A percentile compares a stretch with the other conserved stretches of the same genome.
Conservation (phyloP, 2,329 filamentous ascomycete genomes). For the Neospermospora avenae region DNA sequence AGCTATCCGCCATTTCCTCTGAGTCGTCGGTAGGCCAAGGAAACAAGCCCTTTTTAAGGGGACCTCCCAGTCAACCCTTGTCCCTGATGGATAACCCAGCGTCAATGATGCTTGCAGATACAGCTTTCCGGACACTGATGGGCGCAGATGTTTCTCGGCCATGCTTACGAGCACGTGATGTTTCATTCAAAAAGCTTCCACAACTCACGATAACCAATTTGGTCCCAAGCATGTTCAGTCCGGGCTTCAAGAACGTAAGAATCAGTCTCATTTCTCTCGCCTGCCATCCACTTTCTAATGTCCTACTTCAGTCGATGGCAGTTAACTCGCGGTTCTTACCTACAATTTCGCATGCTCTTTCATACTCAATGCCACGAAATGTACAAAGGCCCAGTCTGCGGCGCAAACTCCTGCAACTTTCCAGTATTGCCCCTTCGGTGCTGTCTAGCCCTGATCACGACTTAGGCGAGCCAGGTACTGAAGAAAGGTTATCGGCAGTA, state of each 20-base stretch:
- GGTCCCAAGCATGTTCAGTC: constrained; percentile 28
- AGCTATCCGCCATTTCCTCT: not conserved
- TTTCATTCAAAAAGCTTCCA: constrained; percentile 16
- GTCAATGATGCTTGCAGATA: not conserved
- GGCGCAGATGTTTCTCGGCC: not conserved
- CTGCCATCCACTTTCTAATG: not conserved
- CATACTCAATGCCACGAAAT: constrained; percentile 16
- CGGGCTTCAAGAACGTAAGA: constrained; percentile 29
- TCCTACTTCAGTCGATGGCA: constrained; percentile 17
- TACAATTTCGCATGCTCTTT: constrained; percentile 19
- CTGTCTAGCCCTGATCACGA: not conserved
- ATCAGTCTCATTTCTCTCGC: not conserved
- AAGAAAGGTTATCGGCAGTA: constrained; percentile 14
- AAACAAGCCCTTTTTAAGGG: not conserved
- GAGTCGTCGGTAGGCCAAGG: not conserved
- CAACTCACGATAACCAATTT: constrained; percentile 20
- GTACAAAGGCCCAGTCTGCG: constrained; percentile 25
- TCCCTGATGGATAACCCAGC: too few relatives aligned
- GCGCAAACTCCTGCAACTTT: constrained; percentile 20
- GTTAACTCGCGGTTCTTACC: constrained; percentile 20
- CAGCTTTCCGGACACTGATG: not conserved
- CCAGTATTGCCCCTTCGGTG: not conserved
- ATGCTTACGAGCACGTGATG: not conserved
- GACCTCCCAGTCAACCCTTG: not conserved
- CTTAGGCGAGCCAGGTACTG: not conserved